Evolutionary conservation across 2,329 filamentous ascomycete genomes (phyloP).

Genomic region (Microdochium paspali): DNA sequence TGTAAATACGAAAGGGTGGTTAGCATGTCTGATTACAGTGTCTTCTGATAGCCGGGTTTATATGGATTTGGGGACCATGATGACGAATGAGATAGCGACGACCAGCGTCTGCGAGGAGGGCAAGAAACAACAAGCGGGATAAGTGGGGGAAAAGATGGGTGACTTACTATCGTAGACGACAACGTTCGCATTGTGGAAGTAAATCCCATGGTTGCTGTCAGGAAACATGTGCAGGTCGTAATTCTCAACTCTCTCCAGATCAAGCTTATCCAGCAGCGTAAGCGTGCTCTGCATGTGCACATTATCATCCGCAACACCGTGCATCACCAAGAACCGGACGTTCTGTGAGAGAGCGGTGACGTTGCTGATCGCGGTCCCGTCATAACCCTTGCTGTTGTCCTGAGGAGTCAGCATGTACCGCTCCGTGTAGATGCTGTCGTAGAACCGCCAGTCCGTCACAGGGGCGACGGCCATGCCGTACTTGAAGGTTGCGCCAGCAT

Average conservation of each 20-base stretch:
- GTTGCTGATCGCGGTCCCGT: conserved; percentile 64
- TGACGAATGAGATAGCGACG: no score
- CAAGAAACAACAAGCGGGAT: background rate
- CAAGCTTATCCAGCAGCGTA: conserved; percentile 75
- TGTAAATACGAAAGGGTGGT: conserved; percentile 23
- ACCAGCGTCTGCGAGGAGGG: background rate
- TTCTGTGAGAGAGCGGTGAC: conserved; percentile 63
- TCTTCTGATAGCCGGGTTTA: background rate
- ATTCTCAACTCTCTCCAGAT: conserved; percentile 74
- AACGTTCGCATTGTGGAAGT: conserved; percentile 83
- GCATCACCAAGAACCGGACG: conserved; percentile 89
- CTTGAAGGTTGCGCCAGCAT: conserved; percentile 81
- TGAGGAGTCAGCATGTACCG: conserved; percentile 95
- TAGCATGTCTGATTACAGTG: conserved; percentile 15
- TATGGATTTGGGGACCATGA: no score
- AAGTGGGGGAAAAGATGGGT: background rate
- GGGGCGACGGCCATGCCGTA: conserved; percentile 98
- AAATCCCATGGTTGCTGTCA: conserved; percentile 90
- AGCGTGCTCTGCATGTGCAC: conserved; percentile 95
- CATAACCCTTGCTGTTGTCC: conserved; percentile 70
- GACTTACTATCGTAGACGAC: conserved; percentile 89
- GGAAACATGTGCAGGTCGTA: conserved; percentile 97
- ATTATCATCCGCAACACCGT: conserved; percentile 94
- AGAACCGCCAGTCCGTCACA: conserved; percentile 97
- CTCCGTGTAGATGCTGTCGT: conserved; percentile 90